phyloP scores from a whole-genome alignment of 1,284 basidiomycete species.

The Sporisorium reilianum region DNA sequence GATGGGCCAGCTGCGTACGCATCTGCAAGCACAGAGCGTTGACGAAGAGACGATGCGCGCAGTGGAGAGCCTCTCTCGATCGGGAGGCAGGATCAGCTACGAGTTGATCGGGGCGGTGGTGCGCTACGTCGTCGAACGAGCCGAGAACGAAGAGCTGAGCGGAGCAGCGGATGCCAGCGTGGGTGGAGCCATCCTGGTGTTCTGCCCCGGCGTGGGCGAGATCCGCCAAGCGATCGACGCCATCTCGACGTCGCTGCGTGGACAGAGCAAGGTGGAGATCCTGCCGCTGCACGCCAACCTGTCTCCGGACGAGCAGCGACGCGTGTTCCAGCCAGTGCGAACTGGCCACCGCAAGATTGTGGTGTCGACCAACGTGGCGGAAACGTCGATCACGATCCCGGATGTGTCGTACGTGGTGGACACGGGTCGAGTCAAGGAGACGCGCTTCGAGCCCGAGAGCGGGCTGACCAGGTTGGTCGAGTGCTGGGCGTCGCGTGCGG shows the following conservation, averaged over 20 bases:
- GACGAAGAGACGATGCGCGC: slow-evolving; percentile 74
- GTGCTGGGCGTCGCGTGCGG: slow-evolving; percentile 83
- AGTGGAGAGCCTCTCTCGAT: slow-evolving; percentile 76
- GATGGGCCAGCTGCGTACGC: slow-evolving; percentile 73
- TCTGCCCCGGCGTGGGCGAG: slow-evolving; percentile 78
- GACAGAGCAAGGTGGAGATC: slow-evolving; percentile 74
- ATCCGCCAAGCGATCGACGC: slow-evolving; percentile 78
- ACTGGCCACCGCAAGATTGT: slow-evolving; percentile 81
- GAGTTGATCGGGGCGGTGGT: slow-evolving; percentile 80
- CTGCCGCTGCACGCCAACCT: slow-evolving; percentile 91
- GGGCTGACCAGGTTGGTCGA: slow-evolving; percentile 83
- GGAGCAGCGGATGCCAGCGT: slow-evolving; percentile 31
- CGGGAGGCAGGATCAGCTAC: slow-evolving; percentile 79
- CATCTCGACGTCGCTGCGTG: slow-evolving; percentile 71
- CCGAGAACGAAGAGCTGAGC: slow-evolving; percentile 73
- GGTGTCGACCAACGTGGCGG: slow-evolving; percentile 87
- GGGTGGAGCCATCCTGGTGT: slow-evolving; percentile 79
- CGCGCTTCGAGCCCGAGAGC: slow-evolving; percentile 80
- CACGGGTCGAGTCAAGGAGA: slow-evolving; percentile 91
- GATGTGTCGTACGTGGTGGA: slow-evolving; percentile 72
- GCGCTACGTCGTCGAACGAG: slow-evolving; percentile 76
- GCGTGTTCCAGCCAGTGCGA: slow-evolving; percentile 77
- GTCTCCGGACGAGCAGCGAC: slow-evolving; percentile 83
- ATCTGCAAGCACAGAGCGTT: slow-evolving; percentile 74
- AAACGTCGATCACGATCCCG: slow-evolving; percentile 91